These are phyloP conservation scores for Vaccinium corymbosum DNA, from an alignment of 148 eudicot species.

Conservation along the genomic window DNA sequence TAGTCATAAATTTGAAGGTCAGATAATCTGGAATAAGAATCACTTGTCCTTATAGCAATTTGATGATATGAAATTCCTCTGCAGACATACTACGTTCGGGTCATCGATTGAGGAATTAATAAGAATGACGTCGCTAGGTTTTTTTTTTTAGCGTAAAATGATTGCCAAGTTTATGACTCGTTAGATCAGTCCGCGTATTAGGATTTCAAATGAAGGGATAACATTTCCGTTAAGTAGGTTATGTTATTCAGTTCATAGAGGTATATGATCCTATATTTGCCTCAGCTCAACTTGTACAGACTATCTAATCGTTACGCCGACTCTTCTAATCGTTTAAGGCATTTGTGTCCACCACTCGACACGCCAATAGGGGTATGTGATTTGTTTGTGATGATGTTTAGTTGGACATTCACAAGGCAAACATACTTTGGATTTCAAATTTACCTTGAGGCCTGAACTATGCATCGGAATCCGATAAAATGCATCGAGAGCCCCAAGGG, in stretches of 20 bases:
- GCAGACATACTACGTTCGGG: not conserved
- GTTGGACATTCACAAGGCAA: too few species aligned
- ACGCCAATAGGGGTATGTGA: not conserved
- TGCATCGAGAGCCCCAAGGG: too few species aligned
- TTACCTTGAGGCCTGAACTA: too few species aligned
- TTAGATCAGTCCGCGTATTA: not conserved
- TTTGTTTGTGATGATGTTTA: not conserved
- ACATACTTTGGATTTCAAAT: too few species aligned
- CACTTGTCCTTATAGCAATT: not conserved
- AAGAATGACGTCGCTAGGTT: not conserved
- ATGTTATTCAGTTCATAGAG: not conserved
- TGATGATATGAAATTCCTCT: not conserved
- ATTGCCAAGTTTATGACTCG: not conserved
- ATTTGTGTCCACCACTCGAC: not conserved
- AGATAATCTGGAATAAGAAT: not conserved
- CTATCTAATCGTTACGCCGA: not conserved
- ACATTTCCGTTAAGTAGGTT: not conserved
- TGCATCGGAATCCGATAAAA: too few species aligned
- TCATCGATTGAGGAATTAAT: not conserved
- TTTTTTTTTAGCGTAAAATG: not conserved
- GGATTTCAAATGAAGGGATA: not conserved
- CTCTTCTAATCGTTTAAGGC: not conserved
- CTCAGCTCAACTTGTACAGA: not conserved
- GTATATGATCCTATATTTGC: not conserved
- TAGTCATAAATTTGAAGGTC: not conserved